Percentiles rank a stretch among this genome's conserved stretches.
Conservation (phyloP, 1,139 yeast genomes). For the Blastobotrys capitulatus region DNA sequence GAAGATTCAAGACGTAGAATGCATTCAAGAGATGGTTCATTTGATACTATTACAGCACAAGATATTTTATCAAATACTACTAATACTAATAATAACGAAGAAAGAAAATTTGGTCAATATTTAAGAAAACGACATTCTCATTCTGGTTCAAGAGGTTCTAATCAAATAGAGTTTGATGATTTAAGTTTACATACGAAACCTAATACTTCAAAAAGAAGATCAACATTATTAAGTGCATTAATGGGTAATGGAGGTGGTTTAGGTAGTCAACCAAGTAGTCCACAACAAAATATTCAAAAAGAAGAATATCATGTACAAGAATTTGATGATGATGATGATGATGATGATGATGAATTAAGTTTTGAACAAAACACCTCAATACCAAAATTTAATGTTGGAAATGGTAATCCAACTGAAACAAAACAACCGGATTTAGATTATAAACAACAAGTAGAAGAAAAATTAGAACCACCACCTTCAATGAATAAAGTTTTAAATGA, state of each 20-base stretch:
- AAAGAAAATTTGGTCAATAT: background rate
- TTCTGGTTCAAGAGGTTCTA: conserved; percentile 8
- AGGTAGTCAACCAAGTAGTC: conserved; percentile 13
- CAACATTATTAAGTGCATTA: conserved; percentile 13
- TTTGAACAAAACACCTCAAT: background rate
- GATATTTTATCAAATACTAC: background rate
- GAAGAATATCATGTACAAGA: conserved; percentile 1
- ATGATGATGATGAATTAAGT: background rate
- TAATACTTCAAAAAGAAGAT: conserved; percentile 9
- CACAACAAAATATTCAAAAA: conserved; percentile 3
- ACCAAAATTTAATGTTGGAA: background rate
- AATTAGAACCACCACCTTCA: too few relatives aligned
- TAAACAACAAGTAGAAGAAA: background rate
- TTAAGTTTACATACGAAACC: conserved; percentile 1
- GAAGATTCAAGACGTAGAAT: conserved; percentile 12
- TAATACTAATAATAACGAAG: conserved; percentile 1
- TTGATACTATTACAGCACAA: conserved; percentile 19
- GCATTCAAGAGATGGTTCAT: conserved; percentile 20
- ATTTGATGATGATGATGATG: background rate
- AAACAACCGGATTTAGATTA: background rate
- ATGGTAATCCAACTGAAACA: background rate
- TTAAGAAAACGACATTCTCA: conserved; percentile 11
- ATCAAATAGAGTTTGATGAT: conserved; percentile 6
- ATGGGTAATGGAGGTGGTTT: conserved; percentile 14
- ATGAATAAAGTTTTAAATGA: background rate